Conservation (phyloP, 352 stramenopile genomes). For the Phytophthora pistaciae region DNA sequence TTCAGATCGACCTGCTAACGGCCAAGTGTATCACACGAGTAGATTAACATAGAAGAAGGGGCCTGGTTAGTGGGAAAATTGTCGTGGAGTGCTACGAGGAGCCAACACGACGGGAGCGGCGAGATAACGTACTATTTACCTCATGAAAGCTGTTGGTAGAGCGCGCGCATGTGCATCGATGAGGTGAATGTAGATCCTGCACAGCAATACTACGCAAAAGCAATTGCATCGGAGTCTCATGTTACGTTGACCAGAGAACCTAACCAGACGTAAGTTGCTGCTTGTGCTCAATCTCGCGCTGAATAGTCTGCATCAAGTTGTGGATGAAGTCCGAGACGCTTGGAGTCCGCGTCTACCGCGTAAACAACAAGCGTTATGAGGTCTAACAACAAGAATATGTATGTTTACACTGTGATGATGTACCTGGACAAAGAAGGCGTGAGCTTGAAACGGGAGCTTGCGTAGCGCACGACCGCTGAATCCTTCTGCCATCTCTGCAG, state of each 20-base stretch:
- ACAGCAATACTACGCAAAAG: background rate
- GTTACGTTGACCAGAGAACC: background rate
- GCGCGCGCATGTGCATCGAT: background rate
- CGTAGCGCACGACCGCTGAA: slow-evolving; percentile 82
- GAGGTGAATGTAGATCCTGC: background rate
- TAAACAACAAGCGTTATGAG: slow-evolving; percentile 14
- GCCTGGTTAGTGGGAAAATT: slow-evolving; percentile 7
- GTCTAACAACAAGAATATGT: background rate
- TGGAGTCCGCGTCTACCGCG: slow-evolving; percentile 24
- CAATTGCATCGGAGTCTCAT: background rate
- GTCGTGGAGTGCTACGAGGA: slow-evolving; percentile 13
- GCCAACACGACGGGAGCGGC: background rate
- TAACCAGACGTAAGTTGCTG: slow-evolving; percentile 30
- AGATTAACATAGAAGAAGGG: slow-evolving; percentile 7
- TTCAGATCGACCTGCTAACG: slow-evolving; percentile 15
- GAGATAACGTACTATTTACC: slow-evolving; percentile 23
- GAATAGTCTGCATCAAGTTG: slow-evolving; percentile 35
- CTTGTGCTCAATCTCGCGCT: slow-evolving; percentile 41
- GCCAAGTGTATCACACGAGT: background rate
- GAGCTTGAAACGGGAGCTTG: slow-evolving; percentile 88
- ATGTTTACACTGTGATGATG: background rate
- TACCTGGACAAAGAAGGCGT: slow-evolving; percentile 79
- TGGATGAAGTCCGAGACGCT: slow-evolving; percentile 35
- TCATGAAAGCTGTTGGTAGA: slow-evolving; percentile 12
- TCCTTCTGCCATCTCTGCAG: slow-evolving; percentile 60